These are phyloP conservation scores for Chlorencoelia australis DNA, from an alignment of 2,329 filamentous ascomycete species.

Conservation along the genomic window DNA sequence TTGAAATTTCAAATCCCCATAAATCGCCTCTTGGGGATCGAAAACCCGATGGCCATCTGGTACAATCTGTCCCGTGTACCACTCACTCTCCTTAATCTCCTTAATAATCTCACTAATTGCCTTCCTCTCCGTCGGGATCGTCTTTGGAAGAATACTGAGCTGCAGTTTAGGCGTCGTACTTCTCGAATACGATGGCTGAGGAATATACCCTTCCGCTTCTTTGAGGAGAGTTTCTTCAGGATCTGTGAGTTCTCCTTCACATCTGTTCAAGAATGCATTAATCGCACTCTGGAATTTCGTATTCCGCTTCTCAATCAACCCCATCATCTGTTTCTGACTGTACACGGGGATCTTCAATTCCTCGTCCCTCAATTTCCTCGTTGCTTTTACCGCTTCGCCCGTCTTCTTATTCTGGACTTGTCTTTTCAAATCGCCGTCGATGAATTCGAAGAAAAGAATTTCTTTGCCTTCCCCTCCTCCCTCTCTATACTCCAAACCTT, in stretches of 20 bases:
- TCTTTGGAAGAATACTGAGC: slow-evolving; percentile 46
- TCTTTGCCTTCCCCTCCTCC: slow-evolving; percentile 40
- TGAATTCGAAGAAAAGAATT: slow-evolving; percentile 82
- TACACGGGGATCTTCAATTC: slow-evolving; percentile 85
- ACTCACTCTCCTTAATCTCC: slow-evolving; percentile 71
- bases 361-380: slow-evolving; percentile 61
- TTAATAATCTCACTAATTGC: slow-evolving; percentile 74
- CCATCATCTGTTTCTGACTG: slow-evolving; percentile 85
- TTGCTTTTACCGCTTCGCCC: slow-evolving; percentile 59
- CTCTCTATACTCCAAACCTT: slow-evolving; percentile 30
- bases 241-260: slow-evolving; percentile 53
- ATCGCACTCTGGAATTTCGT: slow-evolving; percentile 70
- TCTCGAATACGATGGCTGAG: slow-evolving; percentile 41
- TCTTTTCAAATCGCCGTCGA: slow-evolving; percentile 82
- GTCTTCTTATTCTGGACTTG: slow-evolving; percentile 65
- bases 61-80: slow-evolving; percentile 90
- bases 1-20: slow-evolving; percentile 74
- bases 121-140: slow-evolving; percentile 72
- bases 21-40: slow-evolving; percentile 71
- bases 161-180: slow-evolving; percentile 26
- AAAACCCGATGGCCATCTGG: slow-evolving; percentile 88
- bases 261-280: slow-evolving; percentile 66
- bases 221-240: slow-evolving; percentile 55
- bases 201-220: slow-evolving; percentile 51
- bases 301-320: slow-evolving; percentile 82